Evolutionary conservation across 2,329 filamentous ascomycete species (phyloP), one percentile per base, ranked within the genome.

Genomic region (Colletotrichum sidae): DNA sequence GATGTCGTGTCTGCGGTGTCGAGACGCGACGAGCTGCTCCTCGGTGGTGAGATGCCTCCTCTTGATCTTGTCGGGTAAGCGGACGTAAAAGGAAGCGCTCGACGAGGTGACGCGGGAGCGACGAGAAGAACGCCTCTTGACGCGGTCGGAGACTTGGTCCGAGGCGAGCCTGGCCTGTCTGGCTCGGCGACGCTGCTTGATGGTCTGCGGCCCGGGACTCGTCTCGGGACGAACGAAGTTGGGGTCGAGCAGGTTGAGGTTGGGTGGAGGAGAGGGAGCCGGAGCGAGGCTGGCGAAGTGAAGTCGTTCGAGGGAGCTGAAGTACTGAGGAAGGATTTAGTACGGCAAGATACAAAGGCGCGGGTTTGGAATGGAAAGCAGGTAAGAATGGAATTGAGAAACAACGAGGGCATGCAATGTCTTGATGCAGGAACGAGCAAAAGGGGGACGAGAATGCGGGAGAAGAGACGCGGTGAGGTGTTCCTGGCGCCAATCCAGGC

Each of bases 21-120:
- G 81, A 45, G 85, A 85, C 60, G 90, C 81, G 63, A 88, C 77
- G 47, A 86, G 79, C 70, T 91, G 90, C 77, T 96, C 92, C 76
- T 94, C 90, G 53, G 81, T 83, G 33, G 89, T 90, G 75, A 94
- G 90, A 67, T 91, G 87, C 69, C 86, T 88, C 69, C 88, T 86
- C 73, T 88, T 89, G 68, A 93, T 84, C 76, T 93, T 93, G 68
- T 91, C 87, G 17, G 92, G 91, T 46, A 94, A 81, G 25, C 84
- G 87, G 57, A 89, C 81, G 74, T 90, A 94, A 81, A 91, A 93
- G 68, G 86, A 83, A 59, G 86, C 86, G 70, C 92, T 88, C 37
- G 84, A 82, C 60, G 84, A 83, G 58, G 84, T 80, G 63, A 80
- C 73, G 15, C 72, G 74, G 45, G 58, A 50, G 8, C 75, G 77